Evolutionary conservation across 768 basidiomycete species (phyloP).

Genomic region (Pleurotus eryngii): DNA sequence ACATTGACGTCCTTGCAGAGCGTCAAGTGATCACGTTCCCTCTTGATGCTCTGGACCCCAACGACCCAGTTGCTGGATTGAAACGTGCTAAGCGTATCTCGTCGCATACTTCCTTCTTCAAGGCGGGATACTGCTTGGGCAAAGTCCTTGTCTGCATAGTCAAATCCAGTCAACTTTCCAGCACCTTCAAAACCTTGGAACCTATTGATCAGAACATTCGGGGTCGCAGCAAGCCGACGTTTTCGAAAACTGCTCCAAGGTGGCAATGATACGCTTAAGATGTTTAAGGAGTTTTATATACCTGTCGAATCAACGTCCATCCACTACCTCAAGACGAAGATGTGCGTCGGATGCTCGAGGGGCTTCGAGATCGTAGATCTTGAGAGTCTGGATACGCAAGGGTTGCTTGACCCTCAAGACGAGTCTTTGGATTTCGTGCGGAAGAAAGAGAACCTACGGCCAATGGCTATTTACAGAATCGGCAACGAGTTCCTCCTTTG

Average conservation of each 20-base stretch:
- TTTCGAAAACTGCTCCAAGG: constrained; percentile 94
- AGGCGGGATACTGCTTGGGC: constrained; percentile 89
- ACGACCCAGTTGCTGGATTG: constrained; percentile 86
- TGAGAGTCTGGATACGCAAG: constrained; percentile 95
- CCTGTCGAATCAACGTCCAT: constrained; percentile 96
- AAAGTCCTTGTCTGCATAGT: constrained; percentile 94
- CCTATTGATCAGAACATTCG: constrained; percentile 88
- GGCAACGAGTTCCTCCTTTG: constrained; percentile 96
- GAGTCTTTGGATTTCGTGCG: constrained; percentile 90
- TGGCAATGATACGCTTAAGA: constrained; percentile 88
- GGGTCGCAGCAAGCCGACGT: constrained; percentile 83
- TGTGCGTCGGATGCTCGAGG: constrained; percentile 95
- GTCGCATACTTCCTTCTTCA: constrained; percentile 97
- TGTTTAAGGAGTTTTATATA: constrained; percentile 99
- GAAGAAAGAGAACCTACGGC: constrained; percentile 81
- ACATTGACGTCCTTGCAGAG: constrained; percentile 43
- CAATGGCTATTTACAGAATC: constrained; percentile 96
- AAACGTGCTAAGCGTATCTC: constrained; percentile 95
- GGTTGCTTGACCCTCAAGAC: constrained; percentile 90
- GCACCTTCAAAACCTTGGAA: constrained; percentile 96
- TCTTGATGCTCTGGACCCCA: constrained; percentile 84
- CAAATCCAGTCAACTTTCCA: constrained; percentile 91
- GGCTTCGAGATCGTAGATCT: constrained; percentile 99
- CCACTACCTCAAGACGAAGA: constrained; percentile 94
- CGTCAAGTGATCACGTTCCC: constrained; percentile 96